These are phyloP conservation scores for Cyberlindnera lachancei DNA, from an alignment of 805 yeast species.

Conservation along the genomic window DNA sequence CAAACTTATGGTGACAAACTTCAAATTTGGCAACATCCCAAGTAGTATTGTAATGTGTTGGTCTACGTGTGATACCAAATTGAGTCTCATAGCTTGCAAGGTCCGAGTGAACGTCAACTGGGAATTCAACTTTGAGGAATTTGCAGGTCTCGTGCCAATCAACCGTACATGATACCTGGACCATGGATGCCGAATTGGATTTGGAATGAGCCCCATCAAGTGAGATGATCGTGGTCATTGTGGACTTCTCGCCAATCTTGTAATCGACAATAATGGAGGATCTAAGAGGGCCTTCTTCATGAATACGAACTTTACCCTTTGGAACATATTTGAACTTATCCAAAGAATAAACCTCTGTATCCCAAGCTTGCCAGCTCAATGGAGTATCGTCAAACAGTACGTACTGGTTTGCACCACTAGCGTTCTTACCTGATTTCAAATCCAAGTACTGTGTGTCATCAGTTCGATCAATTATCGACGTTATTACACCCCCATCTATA, in stretches of 20 bases:
- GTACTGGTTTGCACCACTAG: slow-evolving; percentile 69
- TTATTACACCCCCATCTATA: slow-evolving; percentile 54
- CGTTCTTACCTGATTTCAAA: slow-evolving; percentile 32
- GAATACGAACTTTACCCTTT: slow-evolving; percentile 29
- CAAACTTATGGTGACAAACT: slow-evolving; percentile 89
- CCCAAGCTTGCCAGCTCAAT: slow-evolving; percentile 93
- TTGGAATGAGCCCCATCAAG: slow-evolving; percentile 44
- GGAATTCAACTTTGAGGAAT: slow-evolving; percentile 91
- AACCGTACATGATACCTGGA: slow-evolving; percentile 53
- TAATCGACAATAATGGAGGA: slow-evolving; percentile 59
- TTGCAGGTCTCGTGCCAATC: slow-evolving; percentile 85
- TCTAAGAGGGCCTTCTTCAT: slow-evolving; percentile 47
- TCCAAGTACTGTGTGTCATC: slow-evolving; percentile 63
- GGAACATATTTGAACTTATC: slow-evolving; percentile 55
- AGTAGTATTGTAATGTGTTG: slow-evolving; percentile 89
- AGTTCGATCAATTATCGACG: slow-evolving; percentile 53
- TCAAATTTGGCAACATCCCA: slow-evolving; percentile 98
- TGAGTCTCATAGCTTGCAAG: slow-evolving; percentile 88
- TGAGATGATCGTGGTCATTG: slow-evolving; percentile 62
- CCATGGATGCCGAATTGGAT: slow-evolving; percentile 29
- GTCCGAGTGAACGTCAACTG: slow-evolving; percentile 73
- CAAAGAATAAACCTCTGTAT: slow-evolving; percentile 83
- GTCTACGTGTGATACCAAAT: slow-evolving; percentile 84
- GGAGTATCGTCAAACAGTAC: slow-evolving; percentile 88
- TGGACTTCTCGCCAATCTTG: slow-evolving; percentile 47